Base-by-base conservation (phyloP, 768 basidiomycete genomes). In the Cantharellus anzutake region DNA sequence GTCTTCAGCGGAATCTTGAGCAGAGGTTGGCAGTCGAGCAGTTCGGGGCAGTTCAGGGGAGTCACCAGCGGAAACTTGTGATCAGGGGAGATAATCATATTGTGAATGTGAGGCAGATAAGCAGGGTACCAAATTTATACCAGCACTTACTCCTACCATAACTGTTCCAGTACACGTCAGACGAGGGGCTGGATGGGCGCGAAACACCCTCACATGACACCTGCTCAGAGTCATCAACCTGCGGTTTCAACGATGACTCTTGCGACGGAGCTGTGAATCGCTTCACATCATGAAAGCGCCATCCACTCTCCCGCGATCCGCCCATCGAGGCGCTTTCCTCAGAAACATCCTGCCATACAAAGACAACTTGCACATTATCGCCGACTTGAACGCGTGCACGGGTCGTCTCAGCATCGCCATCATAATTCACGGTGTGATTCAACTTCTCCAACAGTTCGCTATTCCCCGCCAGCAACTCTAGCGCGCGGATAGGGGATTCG, bases 1-100 rank as follows among this genome's bases (percentile, higher is more conserved):
- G 38, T 58, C 62, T 34, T 63, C 62, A 16, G 50, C 61, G 50
- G 16, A 38, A 11, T 58, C 11, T 58, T 42, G 11, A 48, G 44
- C 7, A n/a, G n/a, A n/a, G n/a, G n/a, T n/a, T n/a, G n/a, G n/a
- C n/a, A n/a, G n/a, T n/a, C n/a, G n/a, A n/a, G n/a, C n/a, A n/a
- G n/a, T n/a, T n/a, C n/a, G n/a, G n/a, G n/a, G n/a, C n/a, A n/a
- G n/a, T n/a, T n/a, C n/a, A n/a, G n/a, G n/a, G n/a, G n/a, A n/a
- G n/a, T n/a, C n/a, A n/a, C n/a, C n/a, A 29, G 20, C 20, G 20
- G 20, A 29, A 29, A 29, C 20, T 29, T 29, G 20, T 29, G 20
- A 29, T 29, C 20, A 29, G 20, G 20, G 20, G 0, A 29, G 20
- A 29, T 29, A 29, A 29, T 29, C 20, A 29, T 29, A 29, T 29